Evolutionary conservation across 2,329 filamentous ascomycete species (phyloP), one percentile per base, ranked within the genome.

Genomic region (Rhexocercosporidium sp.): DNA sequence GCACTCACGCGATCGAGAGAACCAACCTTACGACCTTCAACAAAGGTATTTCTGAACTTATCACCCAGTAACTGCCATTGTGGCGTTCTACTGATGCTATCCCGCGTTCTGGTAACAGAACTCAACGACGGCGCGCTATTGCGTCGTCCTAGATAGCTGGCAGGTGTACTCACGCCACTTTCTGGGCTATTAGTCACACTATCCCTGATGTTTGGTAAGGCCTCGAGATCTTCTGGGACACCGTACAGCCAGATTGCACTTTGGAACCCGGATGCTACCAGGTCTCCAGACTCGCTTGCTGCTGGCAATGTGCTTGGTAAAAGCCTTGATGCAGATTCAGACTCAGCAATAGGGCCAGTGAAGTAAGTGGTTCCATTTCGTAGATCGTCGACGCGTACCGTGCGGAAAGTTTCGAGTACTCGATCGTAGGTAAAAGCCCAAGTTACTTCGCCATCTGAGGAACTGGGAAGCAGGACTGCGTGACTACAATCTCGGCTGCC

Each of bases 361-460:
- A 95, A 94, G 76, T 94, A 94, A 0, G 90, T 92, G 9, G 91
- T 92, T 46, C 92, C 92, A 70, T 92, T 92, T 57, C 90, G 85
- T 18, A 92, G 81, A 72, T 94, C 90, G 74, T 92, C 91, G 62
- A 92, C 88, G 49, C 90, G 86, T 29, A 94, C 90, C 25, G 92
- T 90, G 67, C 91, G 87, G 77, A 95, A 95, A 0, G 90, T 92
- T 77, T 92, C 90, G 66, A 93, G 90, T 69, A 88, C 89, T 69
- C 88, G 83, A 75, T 95, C 92, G 73, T 93, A 95, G 1, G 91
- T 90, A 72, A 95, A 91, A 0, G 92, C 86, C 91, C 91, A 95
- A 68, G 83, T 86, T 29, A 90, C 88, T 77, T 93, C 92, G 64
- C 88, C 86, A 46, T 86, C 74, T 16, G 67, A 66, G 29, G 69